These are phyloP conservation scores for Aegilops speltoides DNA, from an alignment of 176 grass and related monocot species.

Conservation along the genomic window DNA sequence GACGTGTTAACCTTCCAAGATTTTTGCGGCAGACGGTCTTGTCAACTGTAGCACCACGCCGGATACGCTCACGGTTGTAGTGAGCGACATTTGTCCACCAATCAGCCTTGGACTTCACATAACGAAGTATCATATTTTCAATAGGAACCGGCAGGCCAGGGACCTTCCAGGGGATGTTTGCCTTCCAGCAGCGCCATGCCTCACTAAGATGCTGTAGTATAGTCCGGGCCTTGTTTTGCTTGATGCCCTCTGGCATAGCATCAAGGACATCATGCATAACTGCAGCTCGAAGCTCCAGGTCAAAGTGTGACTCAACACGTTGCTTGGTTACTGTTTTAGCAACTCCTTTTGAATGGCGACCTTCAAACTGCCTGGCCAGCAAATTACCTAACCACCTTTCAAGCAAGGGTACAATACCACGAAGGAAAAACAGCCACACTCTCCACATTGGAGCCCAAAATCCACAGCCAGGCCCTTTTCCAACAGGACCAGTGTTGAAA, in stretches of 20 bases:
- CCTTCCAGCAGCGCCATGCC: constrained; percentile 99
- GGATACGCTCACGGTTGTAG: constrained; percentile 96
- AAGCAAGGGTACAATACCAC: constrained; percentile 90
- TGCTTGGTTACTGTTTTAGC: constrained; percentile 99
- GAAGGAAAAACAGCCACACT: constrained; percentile 97
- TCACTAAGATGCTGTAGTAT: constrained; percentile 98
- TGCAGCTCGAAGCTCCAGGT: constrained; percentile 94
- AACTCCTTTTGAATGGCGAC: constrained; percentile 94
- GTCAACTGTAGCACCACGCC: constrained; percentile 96
- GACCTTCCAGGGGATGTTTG: constrained; percentile 99
- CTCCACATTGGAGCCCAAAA: constrained; percentile 99
- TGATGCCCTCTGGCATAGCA: constrained; percentile 99
- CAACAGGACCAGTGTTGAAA: constrained; percentile 97
- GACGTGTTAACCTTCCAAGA: constrained; percentile 88
- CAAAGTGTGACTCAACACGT: constrained; percentile 95
- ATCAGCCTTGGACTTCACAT: constrained; percentile 98
- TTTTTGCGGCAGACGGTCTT: constrained; percentile 98
- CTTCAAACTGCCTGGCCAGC: constrained; percentile 93
- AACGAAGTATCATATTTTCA: constrained; percentile 99
- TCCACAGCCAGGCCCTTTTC: constrained; percentile 96
- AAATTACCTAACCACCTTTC: constrained; percentile 97
- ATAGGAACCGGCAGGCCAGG: constrained; percentile 90
- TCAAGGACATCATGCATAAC: constrained; percentile 99
- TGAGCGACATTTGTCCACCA: constrained; percentile 99
- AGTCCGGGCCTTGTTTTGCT: constrained; percentile 96